Conservation (phyloP, 1,284 basidiomycete species). For the Trichosporon asahii region DNA sequence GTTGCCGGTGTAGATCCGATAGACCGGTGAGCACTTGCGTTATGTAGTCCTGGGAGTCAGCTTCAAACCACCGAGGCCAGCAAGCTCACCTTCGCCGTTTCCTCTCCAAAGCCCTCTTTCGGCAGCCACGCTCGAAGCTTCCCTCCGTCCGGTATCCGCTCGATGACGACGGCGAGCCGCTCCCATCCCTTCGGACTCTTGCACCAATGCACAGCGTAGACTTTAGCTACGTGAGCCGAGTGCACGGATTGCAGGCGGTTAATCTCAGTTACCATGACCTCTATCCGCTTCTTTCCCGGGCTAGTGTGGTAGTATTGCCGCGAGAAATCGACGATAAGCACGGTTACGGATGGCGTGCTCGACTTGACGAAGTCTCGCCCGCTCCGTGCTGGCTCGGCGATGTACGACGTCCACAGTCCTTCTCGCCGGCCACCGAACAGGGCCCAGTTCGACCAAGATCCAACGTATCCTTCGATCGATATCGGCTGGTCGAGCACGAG, state of each 20-base stretch:
- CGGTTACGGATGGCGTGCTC: constrained; percentile 41
- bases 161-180: constrained; percentile 42
- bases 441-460: constrained; percentile 37
- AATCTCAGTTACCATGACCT: constrained; percentile 40
- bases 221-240: constrained; percentile 35
- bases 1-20: constrained; percentile 38
- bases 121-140: constrained; percentile 42
- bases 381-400: constrained; percentile 50
- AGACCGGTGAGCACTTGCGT: constrained; percentile 46
- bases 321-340: constrained; percentile 50
- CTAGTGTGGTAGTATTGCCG: constrained; percentile 41
- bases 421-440: constrained; percentile 46
- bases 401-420: constrained; percentile 47
- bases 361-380: constrained; percentile 57
- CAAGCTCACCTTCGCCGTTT: constrained; percentile 37
- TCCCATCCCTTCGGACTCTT: constrained; percentile 49
- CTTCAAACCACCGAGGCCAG: not conserved
- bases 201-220: constrained; percentile 43
- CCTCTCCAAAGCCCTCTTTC: constrained; percentile 43
- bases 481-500: constrained; percentile 39
- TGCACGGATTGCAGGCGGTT: constrained; percentile 32
- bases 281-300: constrained; percentile 44
- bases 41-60: constrained; percentile 39
- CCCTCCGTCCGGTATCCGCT: constrained; percentile 39
- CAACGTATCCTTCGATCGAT: constrained; percentile 36